These are phyloP conservation scores for Lepiota brunneoincarnata DNA, from an alignment of 768 basidiomycete species.

Conservation along the genomic window DNA sequence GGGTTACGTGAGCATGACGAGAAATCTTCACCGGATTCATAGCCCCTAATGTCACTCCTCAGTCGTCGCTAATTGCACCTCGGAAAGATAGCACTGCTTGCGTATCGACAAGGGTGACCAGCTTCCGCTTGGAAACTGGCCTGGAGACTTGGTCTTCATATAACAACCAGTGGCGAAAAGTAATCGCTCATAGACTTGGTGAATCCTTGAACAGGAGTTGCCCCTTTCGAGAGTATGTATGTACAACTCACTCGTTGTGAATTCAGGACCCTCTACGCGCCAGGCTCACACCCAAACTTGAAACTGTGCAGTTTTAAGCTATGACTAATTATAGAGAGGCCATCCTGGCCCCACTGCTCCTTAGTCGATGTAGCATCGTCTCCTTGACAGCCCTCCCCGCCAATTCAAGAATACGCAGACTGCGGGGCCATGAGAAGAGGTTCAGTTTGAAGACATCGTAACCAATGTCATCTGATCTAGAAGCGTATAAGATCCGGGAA, in stretches of 20 bases:
- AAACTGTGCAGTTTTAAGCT: slow-evolving; percentile 50
- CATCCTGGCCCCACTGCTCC: slow-evolving; percentile 55
- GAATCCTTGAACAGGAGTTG: too few relatives aligned
- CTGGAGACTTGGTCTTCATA: slow-evolving; percentile 23
- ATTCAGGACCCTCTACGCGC: slow-evolving; percentile 48
- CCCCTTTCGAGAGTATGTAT: too few relatives aligned
- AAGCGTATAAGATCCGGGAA: background rate
- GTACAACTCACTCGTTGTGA: slow-evolving; percentile 44
- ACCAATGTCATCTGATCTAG: slow-evolving; percentile 7
- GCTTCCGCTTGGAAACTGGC: slow-evolving; percentile 62
- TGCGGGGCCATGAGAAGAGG: slow-evolving; percentile 60
- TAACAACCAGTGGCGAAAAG: background rate
- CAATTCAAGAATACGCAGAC: slow-evolving; percentile 62
- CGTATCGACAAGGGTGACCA: slow-evolving; percentile 75
- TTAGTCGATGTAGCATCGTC: too few relatives aligned
- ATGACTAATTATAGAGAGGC: slow-evolving; percentile 53
- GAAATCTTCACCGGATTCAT: slow-evolving; percentile 49
- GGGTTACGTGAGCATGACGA: slow-evolving; percentile 60
- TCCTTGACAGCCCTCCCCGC: slow-evolving; percentile 40
- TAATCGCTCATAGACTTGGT: slow-evolving; percentile 48
- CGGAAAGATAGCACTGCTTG: too few relatives aligned
- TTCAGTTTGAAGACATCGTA: background rate
- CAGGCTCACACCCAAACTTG: slow-evolving; percentile 70
- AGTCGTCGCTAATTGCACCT: too few relatives aligned
- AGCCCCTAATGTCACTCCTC: slow-evolving; percentile 75